Evolutionary conservation across 208 protist genomes (phyloP), one percentile per base, ranked within the genome.

Genomic region (Endotrypanum monterogeii): DNA sequence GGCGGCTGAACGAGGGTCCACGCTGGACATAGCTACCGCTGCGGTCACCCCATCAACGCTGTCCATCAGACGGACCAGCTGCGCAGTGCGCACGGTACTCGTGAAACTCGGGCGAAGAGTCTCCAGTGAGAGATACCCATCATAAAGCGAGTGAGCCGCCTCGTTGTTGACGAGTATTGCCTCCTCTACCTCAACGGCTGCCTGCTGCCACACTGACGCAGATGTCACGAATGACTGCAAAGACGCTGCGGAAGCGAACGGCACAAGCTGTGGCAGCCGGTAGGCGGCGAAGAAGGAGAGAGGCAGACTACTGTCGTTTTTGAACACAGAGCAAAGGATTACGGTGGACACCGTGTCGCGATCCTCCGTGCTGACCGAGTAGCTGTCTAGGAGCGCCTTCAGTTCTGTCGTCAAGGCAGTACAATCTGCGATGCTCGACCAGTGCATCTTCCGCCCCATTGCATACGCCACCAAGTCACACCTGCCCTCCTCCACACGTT

Each of bases 51-150:
- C 76, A 41, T 83, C 68, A 68, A 85, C 74, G 67, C 67, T 67
- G 48, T 90, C 89, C 52, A 87, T 67, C 67, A 97, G 74, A n/a
- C 89, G 87, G 28, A 97, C 58, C 2, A 94, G 80, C 78, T 97
- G 93, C 1, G 83, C 90, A 0, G 89, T 94, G 61, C 93, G 90
- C 46, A 95, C 89, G 73, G 79, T 71, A 4, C 70, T 67, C 20
- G 85, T 75, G 68, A 97, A 39, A 5, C 84, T 79, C 1, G 92
- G 76, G 3, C 76, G 58, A 52, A 95, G 78, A n/a, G 73, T 52
- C 11, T 82, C 70, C 1, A 97, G 72, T 0, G 89, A 66, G 54
- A 89, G 89, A 68, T 88, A 87, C 28, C 89, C 85, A 65, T 89
- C 85, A 55, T 94, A 89, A 63, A 87, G 83, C 16, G 80, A 46